Percentiles rank a stretch among this genome's conserved stretches.
These are phyloP conservation scores for Colletotrichum sp. DNA, from an alignment of 2,329 filamentous ascomycete species.

Conservation along the genomic window DNA sequence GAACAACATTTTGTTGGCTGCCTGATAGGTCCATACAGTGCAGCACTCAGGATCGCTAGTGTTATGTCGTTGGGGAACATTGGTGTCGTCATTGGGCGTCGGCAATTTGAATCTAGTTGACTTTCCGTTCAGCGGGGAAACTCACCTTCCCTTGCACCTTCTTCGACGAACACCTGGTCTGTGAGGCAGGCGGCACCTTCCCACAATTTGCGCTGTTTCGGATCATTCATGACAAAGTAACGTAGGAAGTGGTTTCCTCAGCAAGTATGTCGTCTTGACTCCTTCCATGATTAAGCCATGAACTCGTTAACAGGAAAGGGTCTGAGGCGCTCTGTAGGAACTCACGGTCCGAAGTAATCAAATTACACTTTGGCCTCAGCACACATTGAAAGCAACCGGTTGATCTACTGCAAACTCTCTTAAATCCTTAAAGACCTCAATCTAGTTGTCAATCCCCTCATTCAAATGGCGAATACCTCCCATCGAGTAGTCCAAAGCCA, in stretches of 20 bases:
- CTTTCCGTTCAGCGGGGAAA: background rate
- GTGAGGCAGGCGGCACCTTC: background rate
- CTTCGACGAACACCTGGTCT: background rate
- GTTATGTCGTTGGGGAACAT: background rate
- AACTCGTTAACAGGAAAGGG: background rate
- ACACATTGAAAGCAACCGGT: background rate
- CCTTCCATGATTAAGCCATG: background rate
- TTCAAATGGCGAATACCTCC: too few species aligned
- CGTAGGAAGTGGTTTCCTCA: background rate
- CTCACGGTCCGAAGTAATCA: background rate
- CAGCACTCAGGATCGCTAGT: background rate
- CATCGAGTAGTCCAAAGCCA: background rate
- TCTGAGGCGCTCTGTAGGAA: background rate
- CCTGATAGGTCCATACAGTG: background rate
- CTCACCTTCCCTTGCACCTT: background rate
- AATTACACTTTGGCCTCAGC: background rate
- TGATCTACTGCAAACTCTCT: background rate
- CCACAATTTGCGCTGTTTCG: background rate
- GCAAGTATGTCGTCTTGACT: background rate
- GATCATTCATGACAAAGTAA: background rate
- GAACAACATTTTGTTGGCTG: background rate
- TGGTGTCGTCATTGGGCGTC: background rate
- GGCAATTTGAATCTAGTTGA: background rate
- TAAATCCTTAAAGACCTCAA: background rate
- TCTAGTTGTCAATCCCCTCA: background rate